Conservation (phyloP, 2,329 filamentous ascomycete species). For the Paecilomyces formosus region DNA sequence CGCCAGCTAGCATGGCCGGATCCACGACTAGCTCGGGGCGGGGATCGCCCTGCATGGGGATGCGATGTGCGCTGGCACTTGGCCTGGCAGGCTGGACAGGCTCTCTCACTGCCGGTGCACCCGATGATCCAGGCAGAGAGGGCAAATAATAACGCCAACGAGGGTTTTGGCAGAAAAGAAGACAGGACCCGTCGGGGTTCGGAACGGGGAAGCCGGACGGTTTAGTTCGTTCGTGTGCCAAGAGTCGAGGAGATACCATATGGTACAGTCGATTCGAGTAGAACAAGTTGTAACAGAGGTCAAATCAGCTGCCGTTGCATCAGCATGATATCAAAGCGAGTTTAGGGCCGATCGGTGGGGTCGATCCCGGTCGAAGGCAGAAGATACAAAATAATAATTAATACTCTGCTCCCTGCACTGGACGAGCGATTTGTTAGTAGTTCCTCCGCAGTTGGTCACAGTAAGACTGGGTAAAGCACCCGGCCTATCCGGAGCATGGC, state of each 20-base stretch:
- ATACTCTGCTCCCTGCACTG: too few species aligned
- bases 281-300: not conserved
- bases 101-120: not conserved
- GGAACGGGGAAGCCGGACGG: not conserved
- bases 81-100: not conserved
- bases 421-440: too few species aligned
- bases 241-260: too few species aligned
- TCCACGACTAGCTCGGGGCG: constrained; percentile 11
- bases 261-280: too few species aligned
- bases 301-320: not conserved
- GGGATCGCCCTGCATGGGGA: constrained; percentile 5
- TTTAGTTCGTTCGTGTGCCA: not conserved
- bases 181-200: not conserved
- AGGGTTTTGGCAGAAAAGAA: too few species aligned
- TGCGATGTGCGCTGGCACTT: not conserved
- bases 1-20: constrained; percentile 13
- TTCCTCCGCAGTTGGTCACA: too few species aligned
- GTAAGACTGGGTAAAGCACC: too few species aligned
- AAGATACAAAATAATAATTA: not conserved
- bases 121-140: not conserved
- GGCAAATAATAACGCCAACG: too few species aligned
- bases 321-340: not conserved
- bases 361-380: not conserved
- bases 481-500: too few species aligned
- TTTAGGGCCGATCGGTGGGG: not conserved